Percentiles rank a stretch among this genome's conserved stretches.
Conservation (phyloP, 805 yeast species). For the Kodamaea nitidulidarum region DNA sequence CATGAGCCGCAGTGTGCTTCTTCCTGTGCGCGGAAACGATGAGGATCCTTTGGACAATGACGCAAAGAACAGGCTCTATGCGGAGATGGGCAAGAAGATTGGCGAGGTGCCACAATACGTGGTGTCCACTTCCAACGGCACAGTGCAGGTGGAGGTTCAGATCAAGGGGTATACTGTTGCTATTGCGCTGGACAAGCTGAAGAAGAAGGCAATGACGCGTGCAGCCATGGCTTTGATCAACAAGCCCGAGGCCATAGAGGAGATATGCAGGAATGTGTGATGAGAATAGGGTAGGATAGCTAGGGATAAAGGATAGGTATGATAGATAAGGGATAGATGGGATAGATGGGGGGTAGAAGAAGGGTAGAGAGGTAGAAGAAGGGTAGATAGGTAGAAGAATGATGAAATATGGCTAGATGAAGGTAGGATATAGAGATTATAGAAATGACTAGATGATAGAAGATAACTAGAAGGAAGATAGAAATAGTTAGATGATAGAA, state of each 20-base stretch:
- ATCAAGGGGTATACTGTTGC: conserved; percentile 29
- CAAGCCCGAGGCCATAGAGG: conserved; percentile 17
- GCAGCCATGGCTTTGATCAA: conserved; percentile 38
- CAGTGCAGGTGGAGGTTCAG: conserved; percentile 20
- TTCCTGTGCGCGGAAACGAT: conserved; percentile 27
- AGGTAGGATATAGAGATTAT: too few relatives aligned
- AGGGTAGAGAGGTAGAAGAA: too few relatives aligned
- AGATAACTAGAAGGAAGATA: too few relatives aligned
- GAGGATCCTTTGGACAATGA: conserved; percentile 26
- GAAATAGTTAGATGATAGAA: too few relatives aligned
- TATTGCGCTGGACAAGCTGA: conserved; percentile 30
- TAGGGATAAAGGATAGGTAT: neutral
- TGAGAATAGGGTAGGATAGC: neutral
- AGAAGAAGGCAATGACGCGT: conserved; percentile 38
- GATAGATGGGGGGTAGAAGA: too few relatives aligned
- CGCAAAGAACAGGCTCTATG: conserved; percentile 40
- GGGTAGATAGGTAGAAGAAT: too few relatives aligned
- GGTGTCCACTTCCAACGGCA: conserved; percentile 8
- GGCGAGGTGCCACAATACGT: conserved; percentile 35
- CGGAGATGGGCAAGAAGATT: conserved; percentile 31
- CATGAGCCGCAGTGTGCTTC: conserved; percentile 11
- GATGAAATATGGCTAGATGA: too few relatives aligned
- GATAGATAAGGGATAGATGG: neutral
- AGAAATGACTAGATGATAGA: too few relatives aligned
- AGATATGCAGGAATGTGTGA: conserved; percentile 11